phyloP scores from a whole-genome alignment of 768 basidiomycete genomes.

The Filobasidium wieringae region DNA sequence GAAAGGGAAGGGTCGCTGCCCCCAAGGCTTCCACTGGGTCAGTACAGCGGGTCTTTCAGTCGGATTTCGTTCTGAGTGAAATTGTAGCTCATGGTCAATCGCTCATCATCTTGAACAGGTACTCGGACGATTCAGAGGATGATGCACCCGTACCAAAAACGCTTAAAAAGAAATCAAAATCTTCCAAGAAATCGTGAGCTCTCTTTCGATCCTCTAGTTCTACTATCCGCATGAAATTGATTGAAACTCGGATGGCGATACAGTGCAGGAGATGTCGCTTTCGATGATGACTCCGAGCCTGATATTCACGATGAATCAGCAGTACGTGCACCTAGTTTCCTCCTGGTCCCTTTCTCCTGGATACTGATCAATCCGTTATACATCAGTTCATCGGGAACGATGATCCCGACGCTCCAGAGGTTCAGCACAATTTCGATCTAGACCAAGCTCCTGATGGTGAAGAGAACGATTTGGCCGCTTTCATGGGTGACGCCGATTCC shows the following conservation, averaged over 20 bases:
- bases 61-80: not conserved
- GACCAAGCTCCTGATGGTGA: constrained; percentile 29
- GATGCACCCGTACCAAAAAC: constrained; percentile 27
- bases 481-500: constrained; percentile 23
- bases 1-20: not conserved
- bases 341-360: not conserved
- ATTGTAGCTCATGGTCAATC: not conserved
- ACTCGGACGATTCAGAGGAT: constrained; percentile 27
- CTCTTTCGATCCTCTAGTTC: not conserved
- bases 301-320: constrained; percentile 15
- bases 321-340: not conserved
- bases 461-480: constrained; percentile 16
- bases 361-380: not conserved
- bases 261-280: not conserved
- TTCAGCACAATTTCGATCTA: constrained; percentile 30
- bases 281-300: constrained; percentile 20
- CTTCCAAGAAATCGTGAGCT: constrained; percentile 26
- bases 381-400: constrained; percentile 1
- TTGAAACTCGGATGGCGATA: not conserved
- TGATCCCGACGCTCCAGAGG: constrained; percentile 8
- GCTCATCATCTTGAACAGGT: constrained; percentile 9
- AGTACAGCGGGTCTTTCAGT: not conserved
- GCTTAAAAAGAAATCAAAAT: constrained; percentile 28
- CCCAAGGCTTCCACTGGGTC: not conserved
- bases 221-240: not conserved